Percentiles rank a stretch among this genome's conserved stretches.
These are phyloP conservation scores for Neospora caninum DNA, from an alignment of 169 alveolate genomes.

Conservation along the genomic window DNA sequence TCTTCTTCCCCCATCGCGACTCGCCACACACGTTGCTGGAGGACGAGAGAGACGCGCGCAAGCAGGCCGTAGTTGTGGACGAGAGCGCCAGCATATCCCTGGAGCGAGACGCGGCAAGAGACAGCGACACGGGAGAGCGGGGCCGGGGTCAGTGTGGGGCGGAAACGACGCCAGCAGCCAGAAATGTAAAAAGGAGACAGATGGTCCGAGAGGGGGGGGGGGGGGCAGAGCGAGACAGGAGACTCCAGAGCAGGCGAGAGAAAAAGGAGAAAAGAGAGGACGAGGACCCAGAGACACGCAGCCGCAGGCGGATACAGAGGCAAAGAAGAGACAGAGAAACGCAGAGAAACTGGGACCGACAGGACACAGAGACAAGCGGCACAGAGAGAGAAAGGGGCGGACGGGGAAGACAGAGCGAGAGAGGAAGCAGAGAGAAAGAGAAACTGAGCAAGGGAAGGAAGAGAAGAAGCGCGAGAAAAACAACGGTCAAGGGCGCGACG, in stretches of 20 bases:
- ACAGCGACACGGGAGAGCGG: neutral
- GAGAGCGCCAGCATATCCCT: constrained; percentile 57
- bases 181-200: too few species aligned
- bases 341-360: neutral
- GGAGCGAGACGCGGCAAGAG: neutral
- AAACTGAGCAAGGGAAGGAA: too few species aligned
- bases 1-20: constrained; percentile 34
- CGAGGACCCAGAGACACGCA: too few species aligned
- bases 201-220: neutral
- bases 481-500: too few species aligned
- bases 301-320: too few species aligned
- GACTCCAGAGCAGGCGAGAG: too few species aligned
- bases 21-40: constrained; percentile 17
- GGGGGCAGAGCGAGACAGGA: neutral
- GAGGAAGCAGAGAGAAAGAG: too few species aligned
- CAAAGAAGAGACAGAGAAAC: neutral
- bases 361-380: neutral
- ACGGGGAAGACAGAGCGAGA: too few species aligned
- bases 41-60: constrained; percentile 6
- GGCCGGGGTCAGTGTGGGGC: neutral
- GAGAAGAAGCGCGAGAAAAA: too few species aligned
- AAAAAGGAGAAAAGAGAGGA: too few species aligned
- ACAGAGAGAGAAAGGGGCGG: too few species aligned
- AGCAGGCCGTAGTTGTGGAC: constrained; percentile 54
- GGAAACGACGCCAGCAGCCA: neutral